A percentile compares a stretch with the other conserved stretches of the same genome.
Conservation (phyloP, 306 rosid species). For the Prunus salicina region DNA sequence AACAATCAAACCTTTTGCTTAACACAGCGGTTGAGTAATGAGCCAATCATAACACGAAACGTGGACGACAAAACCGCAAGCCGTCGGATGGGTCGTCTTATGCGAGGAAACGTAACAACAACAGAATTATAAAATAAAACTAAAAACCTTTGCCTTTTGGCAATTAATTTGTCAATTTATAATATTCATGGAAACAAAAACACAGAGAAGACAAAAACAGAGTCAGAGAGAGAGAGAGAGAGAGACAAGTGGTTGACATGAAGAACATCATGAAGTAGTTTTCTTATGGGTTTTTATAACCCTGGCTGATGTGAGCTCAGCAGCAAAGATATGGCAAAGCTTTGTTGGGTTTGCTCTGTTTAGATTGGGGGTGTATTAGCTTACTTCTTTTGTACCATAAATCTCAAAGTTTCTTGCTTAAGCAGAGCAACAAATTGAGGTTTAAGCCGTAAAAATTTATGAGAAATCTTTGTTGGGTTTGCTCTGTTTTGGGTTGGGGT, state of each 20-base stretch:
- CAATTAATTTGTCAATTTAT: not conserved
- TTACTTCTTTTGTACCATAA: not conserved
- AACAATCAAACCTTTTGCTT: not conserved
- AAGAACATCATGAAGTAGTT: not conserved
- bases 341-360: not conserved
- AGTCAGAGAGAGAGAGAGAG: constrained; percentile 2
- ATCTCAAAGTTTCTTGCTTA: not conserved
- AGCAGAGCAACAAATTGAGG: not conserved
- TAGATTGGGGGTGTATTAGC: not conserved
- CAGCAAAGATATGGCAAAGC: not conserved
- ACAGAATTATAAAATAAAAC: not conserved
- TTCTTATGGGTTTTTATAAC: not conserved
- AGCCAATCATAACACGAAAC: not conserved
- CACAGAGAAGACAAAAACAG: constrained; percentile 1
- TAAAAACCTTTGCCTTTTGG: not conserved
- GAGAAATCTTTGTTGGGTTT: not conserved
- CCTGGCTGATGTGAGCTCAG: not conserved
- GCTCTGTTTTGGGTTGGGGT: not conserved
- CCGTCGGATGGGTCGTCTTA: not conserved
- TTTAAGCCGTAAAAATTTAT: no score
- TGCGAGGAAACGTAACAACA: not conserved
- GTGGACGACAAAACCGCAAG: constrained; percentile 14
- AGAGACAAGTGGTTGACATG: not conserved
- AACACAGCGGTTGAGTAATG: not conserved
- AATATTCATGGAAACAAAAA: not conserved